These are phyloP conservation scores for Flaveria bidentis DNA, from an alignment of 129 eudicot genomes.

Conservation along the genomic window DNA sequence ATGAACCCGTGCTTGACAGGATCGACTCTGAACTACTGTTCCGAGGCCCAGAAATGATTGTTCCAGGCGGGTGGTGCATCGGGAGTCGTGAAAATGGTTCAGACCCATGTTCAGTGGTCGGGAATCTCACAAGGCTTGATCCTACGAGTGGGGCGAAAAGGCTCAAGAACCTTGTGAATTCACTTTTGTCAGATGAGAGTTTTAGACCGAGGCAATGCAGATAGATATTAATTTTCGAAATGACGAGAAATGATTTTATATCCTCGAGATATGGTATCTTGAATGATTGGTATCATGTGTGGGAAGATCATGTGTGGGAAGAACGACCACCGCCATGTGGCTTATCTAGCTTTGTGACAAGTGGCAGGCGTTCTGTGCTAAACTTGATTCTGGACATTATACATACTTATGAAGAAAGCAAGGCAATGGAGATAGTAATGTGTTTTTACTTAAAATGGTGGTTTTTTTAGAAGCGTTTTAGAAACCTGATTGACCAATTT, in stretches of 20 bases:
- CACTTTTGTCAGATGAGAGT: conserved; percentile 43
- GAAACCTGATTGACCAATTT: conserved; percentile 32
- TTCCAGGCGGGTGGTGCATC: conserved; percentile 74
- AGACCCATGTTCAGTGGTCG: conserved; percentile 54
- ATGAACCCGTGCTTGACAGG: conserved; percentile 60
- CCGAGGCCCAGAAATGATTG: conserved; percentile 57
- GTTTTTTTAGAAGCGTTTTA: conserved; percentile 24
- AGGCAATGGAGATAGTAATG: conserved; percentile 3
- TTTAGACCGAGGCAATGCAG: conserved; percentile 53
- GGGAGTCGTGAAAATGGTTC: conserved; percentile 59
- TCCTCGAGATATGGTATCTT: no score
- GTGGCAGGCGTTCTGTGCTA: conserved; percentile 16
- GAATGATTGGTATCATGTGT: no score
- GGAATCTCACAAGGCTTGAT: conserved; percentile 36
- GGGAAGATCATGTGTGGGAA: background rate
- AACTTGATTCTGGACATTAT: conserved; percentile 14
- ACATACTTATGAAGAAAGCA: conserved; percentile 43
- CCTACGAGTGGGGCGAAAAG: conserved; percentile 58
- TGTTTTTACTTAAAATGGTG: conserved; percentile 14
- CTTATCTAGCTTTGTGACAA: conserved; percentile 8
- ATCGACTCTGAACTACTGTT: conserved; percentile 56
- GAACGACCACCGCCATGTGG: conserved; percentile 10
- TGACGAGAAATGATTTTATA: no score
- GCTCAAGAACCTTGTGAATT: conserved; percentile 43
- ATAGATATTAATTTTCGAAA: no score